phyloP scores from a whole-genome alignment of 768 basidiomycete species.

The Suillus luteus region DNA sequence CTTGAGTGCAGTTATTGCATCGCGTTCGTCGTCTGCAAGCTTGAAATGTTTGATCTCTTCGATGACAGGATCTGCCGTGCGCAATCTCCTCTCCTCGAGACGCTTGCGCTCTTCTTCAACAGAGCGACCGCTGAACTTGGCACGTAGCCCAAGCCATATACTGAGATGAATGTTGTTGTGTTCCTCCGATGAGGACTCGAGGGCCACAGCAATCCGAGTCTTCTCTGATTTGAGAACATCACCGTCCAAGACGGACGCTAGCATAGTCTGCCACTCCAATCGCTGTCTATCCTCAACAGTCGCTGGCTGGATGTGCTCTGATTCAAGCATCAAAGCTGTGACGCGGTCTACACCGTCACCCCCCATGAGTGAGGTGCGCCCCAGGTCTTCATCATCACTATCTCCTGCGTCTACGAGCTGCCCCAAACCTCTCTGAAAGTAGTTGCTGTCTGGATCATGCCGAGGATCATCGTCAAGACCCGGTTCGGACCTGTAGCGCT shows the following conservation, averaged over 20 bases:
- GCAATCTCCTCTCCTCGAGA: slow-evolving; percentile 80
- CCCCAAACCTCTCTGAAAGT: slow-evolving; percentile 72
- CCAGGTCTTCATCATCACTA: slow-evolving; percentile 75
- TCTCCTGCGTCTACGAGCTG: slow-evolving; percentile 68
- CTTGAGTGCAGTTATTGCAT: slow-evolving; percentile 49
- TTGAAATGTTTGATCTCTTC: slow-evolving; percentile 82
- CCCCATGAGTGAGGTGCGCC: slow-evolving; percentile 42
- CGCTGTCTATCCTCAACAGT: slow-evolving; percentile 78
- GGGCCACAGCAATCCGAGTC: slow-evolving; percentile 81
- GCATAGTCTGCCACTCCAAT: slow-evolving; percentile 94
- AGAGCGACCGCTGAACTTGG: slow-evolving; percentile 77
- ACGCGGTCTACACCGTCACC: slow-evolving; percentile 53
- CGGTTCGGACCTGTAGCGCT: slow-evolving; percentile 69
- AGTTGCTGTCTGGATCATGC: slow-evolving; percentile 82
- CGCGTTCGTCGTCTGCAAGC: slow-evolving; percentile 44
- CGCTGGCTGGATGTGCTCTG: slow-evolving; percentile 65
- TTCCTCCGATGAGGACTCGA: slow-evolving; percentile 70
- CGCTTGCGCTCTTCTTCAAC: slow-evolving; percentile 80
- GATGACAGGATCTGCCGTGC: slow-evolving; percentile 79
- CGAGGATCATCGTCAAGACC: slow-evolving; percentile 66
- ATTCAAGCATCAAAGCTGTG: slow-evolving; percentile 55
- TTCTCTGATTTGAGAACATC: slow-evolving; percentile 96
- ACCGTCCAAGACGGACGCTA: slow-evolving; percentile 89
- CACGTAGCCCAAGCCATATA: slow-evolving; percentile 90
- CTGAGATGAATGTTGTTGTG: slow-evolving; percentile 66